Base-by-base conservation (phyloP, 106 monocot species). In the Dendrobium chrysotoxum region DNA sequence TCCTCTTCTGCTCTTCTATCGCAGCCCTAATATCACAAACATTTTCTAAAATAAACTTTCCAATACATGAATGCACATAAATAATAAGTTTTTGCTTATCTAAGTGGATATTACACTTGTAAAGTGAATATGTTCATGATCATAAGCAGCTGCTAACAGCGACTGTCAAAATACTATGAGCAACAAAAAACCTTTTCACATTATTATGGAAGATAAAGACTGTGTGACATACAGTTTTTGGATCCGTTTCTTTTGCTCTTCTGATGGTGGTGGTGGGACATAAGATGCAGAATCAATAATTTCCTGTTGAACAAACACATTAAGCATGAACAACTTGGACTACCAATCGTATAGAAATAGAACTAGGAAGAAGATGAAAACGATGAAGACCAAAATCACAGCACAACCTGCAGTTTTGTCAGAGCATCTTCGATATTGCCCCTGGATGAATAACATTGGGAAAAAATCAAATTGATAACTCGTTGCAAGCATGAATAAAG, bases 271-370 rank as follows among this genome's bases (percentile, higher is more conserved):
- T 28, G 94, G 94, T 18, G 94, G 94, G 53, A 98, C 92, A 80
- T 98, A 98, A n/a, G 94, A 87, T 61, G 97, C 97, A 57, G 92
- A 92, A 91, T 94, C 94, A 80, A 98, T 91, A 73, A 98, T 94
- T 53, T 88, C 89, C 94, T 96, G 65, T 83, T 78, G 15, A 58
- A 80, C 21, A 75, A 64, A 80, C 74, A 11, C 40, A 78, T 44
- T 42, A 47, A 31, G 35, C 72, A 21, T 21, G 4, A 54, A 50
- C 40, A 83, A 42, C 12, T 67, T 35, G 26, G 13, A 50, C 30
- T 30, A 61, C 2, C 31, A 13, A 13, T 16, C 13, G 4, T 70
- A 15, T 13, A 20, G 15, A 70, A 46, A 12, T 1, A 41, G 6
- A 74, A 41, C 41, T n/a, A 42, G 17, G 50, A 3, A 7, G n/a